Evolutionary conservation across 345 rosid species (phyloP), one percentile per base, ranked within the genome.

Genomic region (Eucalyptus marginata): DNA sequence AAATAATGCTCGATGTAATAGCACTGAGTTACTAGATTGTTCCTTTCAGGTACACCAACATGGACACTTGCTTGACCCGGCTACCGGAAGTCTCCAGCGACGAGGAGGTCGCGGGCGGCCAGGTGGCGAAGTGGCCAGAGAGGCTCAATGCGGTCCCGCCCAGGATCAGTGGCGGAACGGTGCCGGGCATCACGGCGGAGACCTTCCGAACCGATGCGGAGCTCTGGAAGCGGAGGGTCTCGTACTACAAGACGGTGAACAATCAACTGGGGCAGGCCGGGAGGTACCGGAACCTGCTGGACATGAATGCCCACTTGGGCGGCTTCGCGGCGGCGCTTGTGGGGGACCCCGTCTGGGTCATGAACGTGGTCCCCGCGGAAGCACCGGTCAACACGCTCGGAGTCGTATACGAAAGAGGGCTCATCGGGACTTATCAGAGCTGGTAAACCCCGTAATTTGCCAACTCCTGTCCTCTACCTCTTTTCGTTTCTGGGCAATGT

Each of bases 301-400:
- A 94, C 89, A 93, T 91, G 95, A 94, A 94, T 79, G 94, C 93
- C 76, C 66, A 88, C n/a, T 76, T 93, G 56, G 95, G 95, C 13
- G 93, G 95, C 80, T 93, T 94, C 49, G 93, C 95, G 22, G 95
- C 93, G 25, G 93, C 93, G 13, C 89, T 94, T 22, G 85, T 51
- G n/a, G 84, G 89, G 54, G 92, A 91, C 15, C 92, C 94, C 2
- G 86, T 91, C 20, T 93, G 94, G 94, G 95, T 93, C 18, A 93
- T 94, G 94, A 94, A 94, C 88, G 94, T 90, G 79, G 93, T 94
- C 81, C 95, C 95, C 33, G 91, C 62, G 51, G 90, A 89, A 36
- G 92, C 94, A 6, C 85, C 89, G 56, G 86, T 87, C 47, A 91
- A 93, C 85, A 94, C 95, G n/a, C 91, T 94, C 15, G 94, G 94